Conservation (phyloP, 164 flowering plant species). For the Aristolochia contorta region DNA sequence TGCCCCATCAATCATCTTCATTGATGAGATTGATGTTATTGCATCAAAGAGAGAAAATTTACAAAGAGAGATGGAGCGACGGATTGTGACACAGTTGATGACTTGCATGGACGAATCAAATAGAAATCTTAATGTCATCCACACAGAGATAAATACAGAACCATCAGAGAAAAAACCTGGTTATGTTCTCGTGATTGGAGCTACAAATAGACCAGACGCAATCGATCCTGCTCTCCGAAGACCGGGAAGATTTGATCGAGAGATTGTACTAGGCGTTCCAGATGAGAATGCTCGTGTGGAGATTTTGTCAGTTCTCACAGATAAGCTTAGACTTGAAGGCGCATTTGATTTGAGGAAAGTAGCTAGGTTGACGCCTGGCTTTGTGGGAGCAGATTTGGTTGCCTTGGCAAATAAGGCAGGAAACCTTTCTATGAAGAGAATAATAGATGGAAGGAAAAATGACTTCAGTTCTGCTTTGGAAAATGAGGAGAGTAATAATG, state of each 20-base stretch:
- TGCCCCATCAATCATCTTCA: no score
- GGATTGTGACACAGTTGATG: constrained; percentile 89
- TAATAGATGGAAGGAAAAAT: constrained; percentile 37
- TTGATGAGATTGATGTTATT: constrained; percentile 97
- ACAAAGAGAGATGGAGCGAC: constrained; percentile 81
- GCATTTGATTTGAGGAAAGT: constrained; percentile 55
- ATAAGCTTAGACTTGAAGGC: constrained; percentile 56
- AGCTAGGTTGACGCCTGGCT: constrained; percentile 80
- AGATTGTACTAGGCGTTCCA: constrained; percentile 69
- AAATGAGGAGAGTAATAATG: constrained; percentile 20
- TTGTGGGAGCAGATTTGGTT: constrained; percentile 86
- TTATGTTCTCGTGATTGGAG: constrained; percentile 88
- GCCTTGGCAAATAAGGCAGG: constrained; percentile 75
- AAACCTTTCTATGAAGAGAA: constrained; percentile 67
- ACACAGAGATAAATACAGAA: constrained; percentile 23
- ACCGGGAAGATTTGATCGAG: constrained; percentile 88
- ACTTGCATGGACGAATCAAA: constrained; percentile 89
- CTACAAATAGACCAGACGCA: constrained; percentile 96
- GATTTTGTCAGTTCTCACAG: constrained; percentile 60
- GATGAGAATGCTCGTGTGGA: constrained; percentile 75
- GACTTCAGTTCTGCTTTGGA: constrained; percentile 21
- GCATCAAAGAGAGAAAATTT: constrained; percentile 84
- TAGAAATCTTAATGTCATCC: constrained; percentile 17
- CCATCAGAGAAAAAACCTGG: constrained; percentile 36
- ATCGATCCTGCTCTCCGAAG: constrained; percentile 84